Conservation (phyloP, 2,329 filamentous ascomycete genomes). For the Seiridium unicorne region DNA sequence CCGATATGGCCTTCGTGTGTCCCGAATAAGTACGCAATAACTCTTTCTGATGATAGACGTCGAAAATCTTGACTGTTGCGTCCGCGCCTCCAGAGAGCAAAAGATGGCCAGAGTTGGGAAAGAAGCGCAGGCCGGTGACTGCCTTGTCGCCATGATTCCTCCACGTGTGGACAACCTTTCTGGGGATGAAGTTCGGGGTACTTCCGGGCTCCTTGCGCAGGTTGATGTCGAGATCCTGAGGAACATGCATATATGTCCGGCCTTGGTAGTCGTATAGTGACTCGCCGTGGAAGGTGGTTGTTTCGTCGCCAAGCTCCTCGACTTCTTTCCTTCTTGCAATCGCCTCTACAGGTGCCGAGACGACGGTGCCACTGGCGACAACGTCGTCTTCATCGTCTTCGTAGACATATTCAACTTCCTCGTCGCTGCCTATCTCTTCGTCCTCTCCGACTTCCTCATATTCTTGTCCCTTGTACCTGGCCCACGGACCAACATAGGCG, state of each 20-base stretch:
- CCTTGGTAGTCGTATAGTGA: constrained; percentile 91
- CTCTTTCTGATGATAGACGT: constrained; percentile 87
- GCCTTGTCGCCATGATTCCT: constrained; percentile 77
- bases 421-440: constrained; percentile 73
- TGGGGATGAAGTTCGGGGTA: constrained; percentile 87
- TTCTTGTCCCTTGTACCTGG: constrained; percentile 71
- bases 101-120: constrained; percentile 83
- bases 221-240: constrained; percentile 84
- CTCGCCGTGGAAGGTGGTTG: constrained; percentile 80
- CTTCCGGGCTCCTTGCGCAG: constrained; percentile 78
- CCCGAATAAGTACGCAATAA: constrained; percentile 88
- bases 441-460: constrained; percentile 73
- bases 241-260: constrained; percentile 95
- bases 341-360: constrained; percentile 54
- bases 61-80: constrained; percentile 88
- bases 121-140: constrained; percentile 86
- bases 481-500: constrained; percentile 94
- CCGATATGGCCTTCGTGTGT: constrained; percentile 85
- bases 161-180: constrained; percentile 90
- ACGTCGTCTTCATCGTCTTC: constrained; percentile 73
- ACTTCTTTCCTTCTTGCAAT: constrained; percentile 56
- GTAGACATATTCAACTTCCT: constrained; percentile 75
- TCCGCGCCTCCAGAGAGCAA: constrained; percentile 89
- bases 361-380: constrained; percentile 61
- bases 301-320: constrained; percentile 68